phyloP scores from a whole-genome alignment of 2,329 filamentous ascomycete genomes.

The Capronia coronata region DNA sequence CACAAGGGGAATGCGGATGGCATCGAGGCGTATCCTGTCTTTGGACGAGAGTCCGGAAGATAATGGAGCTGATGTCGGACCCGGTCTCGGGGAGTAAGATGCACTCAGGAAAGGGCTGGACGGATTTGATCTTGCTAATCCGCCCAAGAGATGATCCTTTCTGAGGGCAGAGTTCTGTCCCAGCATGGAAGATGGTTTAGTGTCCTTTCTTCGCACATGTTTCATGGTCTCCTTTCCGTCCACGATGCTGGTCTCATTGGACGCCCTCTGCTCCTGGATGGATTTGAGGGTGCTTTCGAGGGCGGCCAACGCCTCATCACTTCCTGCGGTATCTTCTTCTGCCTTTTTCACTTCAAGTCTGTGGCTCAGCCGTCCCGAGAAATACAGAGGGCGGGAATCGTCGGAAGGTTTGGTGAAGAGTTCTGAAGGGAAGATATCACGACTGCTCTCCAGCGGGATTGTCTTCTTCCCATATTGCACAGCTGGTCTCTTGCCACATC shows the following conservation, averaged over 20 bases:
- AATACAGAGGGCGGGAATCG: constrained; percentile 46
- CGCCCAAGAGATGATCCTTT: constrained; percentile 38
- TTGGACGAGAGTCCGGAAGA: constrained; percentile 29
- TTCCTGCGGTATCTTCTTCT: constrained; percentile 49
- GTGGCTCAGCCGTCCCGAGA: constrained; percentile 53
- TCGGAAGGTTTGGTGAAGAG: constrained; percentile 45
- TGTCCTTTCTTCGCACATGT: constrained; percentile 13
- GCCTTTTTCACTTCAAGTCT: constrained; percentile 51
- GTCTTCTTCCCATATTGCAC: constrained; percentile 54
- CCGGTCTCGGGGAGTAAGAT: constrained; percentile 33
- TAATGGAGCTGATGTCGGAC: constrained; percentile 41
- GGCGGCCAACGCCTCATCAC: constrained; percentile 54
- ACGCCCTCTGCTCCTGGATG: constrained; percentile 55
- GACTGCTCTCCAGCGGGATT: constrained; percentile 48
- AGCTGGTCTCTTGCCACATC: constrained; percentile 47
- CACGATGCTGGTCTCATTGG: constrained; percentile 47
- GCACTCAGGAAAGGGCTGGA: constrained; percentile 38
- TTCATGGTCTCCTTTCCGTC: constrained; percentile 37
- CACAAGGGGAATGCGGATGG: constrained; percentile 42
- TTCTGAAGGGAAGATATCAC: constrained; percentile 52
- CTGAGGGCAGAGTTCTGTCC: constrained; percentile 28
- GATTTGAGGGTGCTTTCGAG: constrained; percentile 55
- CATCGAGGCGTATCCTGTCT: constrained; percentile 36
- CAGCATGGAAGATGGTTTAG: constrained; percentile 31
- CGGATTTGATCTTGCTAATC: constrained; percentile 37